These are phyloP conservation scores for Suhomyces coccinellae DNA, from an alignment of 1,139 yeast species.

Conservation along the genomic window DNA sequence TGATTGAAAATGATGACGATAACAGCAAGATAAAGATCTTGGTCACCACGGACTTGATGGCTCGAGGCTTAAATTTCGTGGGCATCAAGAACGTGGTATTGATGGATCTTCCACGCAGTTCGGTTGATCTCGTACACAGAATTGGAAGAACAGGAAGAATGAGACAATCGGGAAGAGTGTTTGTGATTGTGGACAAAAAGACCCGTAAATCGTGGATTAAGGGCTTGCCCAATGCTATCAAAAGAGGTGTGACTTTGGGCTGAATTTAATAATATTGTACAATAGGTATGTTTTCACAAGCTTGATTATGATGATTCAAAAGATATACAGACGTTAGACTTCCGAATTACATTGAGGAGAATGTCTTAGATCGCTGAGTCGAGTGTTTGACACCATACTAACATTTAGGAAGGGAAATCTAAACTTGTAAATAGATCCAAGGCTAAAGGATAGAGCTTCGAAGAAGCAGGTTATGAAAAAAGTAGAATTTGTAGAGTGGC, in stretches of 20 bases:
- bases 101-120: constrained; percentile 80
- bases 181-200: constrained; percentile 65
- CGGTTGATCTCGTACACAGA: constrained; percentile 86
- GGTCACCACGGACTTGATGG: constrained; percentile 86
- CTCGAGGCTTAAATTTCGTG: constrained; percentile 86
- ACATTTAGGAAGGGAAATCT: constrained; percentile 8
- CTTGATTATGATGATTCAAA: constrained; percentile 28
- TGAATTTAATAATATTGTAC: constrained; percentile 14
- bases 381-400: constrained; percentile 11
- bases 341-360: constrained; percentile 31
- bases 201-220: constrained; percentile 78
- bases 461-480: no score
- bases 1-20: constrained; percentile 30
- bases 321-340: constrained; percentile 35
- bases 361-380: constrained; percentile 29
- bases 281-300: constrained; percentile 15
- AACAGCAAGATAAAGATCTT: constrained; percentile 54
- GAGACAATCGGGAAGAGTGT: constrained; percentile 86
- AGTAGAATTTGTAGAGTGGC: no score
- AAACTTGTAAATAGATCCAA: not conserved
- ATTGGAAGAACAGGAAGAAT: constrained; percentile 95
- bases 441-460: not conserved
- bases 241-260: constrained; percentile 49
- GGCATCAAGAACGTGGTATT: constrained; percentile 80
- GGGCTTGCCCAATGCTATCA: constrained; percentile 73